phyloP scores from a whole-genome alignment of 169 alveolate genomes.

The Babesia bigemina region DNA sequence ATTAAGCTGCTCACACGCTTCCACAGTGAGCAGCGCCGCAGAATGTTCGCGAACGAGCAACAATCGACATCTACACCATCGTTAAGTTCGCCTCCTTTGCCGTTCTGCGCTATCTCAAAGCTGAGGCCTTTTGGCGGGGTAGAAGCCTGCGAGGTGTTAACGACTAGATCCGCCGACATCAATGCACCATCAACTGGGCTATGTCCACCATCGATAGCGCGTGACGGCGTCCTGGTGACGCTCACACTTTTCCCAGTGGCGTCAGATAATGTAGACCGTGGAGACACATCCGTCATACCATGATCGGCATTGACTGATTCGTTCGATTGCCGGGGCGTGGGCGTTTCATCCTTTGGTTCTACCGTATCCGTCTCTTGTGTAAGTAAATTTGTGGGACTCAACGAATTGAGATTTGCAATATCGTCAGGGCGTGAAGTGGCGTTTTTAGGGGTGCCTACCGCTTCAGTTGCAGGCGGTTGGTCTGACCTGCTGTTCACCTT shows the following conservation, averaged over 20 bases:
- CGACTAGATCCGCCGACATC: background rate
- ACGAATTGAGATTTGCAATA: no score
- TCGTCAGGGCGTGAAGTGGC: no score
- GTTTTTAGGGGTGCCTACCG: background rate
- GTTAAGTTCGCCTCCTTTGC: no score
- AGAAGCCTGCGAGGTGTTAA: background rate
- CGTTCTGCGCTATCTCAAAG: background rate
- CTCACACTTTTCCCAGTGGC: no score
- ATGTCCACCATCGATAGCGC: background rate
- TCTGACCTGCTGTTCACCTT: background rate
- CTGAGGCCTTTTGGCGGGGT: background rate
- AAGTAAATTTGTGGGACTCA: no score
- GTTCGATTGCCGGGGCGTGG: no score
- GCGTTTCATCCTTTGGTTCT: no score
- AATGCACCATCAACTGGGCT: background rate
- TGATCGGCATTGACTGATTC: no score
- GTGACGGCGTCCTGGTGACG: background rate
- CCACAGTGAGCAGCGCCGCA: slow-evolving; percentile 49
- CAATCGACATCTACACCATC: background rate
- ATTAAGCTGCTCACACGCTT: slow-evolving; percentile 32
- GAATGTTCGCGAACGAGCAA: slow-evolving; percentile 1
- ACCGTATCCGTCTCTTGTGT: background rate
- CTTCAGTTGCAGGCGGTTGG: background rate
- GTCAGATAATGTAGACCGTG: background rate
- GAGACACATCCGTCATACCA: background rate